phyloP scores from a whole-genome alignment of 23 red algal species.

The Gracilaria vermiculophylla region DNA sequence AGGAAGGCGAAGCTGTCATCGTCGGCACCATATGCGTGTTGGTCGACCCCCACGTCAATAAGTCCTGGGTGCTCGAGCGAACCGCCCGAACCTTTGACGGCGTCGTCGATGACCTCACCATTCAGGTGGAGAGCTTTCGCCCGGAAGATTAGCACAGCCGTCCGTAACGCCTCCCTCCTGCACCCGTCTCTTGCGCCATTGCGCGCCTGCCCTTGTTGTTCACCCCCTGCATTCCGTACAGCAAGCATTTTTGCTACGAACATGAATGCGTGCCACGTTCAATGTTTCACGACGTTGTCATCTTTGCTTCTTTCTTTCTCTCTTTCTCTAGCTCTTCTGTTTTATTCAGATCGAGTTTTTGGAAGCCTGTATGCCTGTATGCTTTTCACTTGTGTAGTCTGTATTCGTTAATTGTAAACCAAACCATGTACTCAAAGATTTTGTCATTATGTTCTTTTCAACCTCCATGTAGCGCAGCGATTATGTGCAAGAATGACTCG shows the following conservation, averaged over 20 bases:
- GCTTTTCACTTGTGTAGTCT: too few species aligned
- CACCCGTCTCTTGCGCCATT: not conserved
- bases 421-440: too few species aligned
- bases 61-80: slow-evolving; percentile 16
- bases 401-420: too few species aligned
- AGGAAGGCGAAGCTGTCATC: slow-evolving; percentile 37
- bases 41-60: slow-evolving; percentile 13
- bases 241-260: not conserved
- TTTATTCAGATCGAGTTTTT: not conserved
- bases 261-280: not conserved
- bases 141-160: not conserved
- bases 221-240: too few species aligned
- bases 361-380: too few species aligned
- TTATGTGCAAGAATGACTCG: too few species aligned
- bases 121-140: slow-evolving; percentile 58
- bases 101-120: slow-evolving; percentile 45
- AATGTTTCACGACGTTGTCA: not conserved
- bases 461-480: too few species aligned
- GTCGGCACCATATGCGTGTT: slow-evolving; percentile 53
- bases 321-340: not conserved
- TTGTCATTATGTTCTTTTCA: too few species aligned
- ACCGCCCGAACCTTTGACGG: slow-evolving; percentile 40
- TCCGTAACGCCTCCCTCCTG: not conserved
- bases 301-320: not conserved
- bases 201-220: not conserved